These are phyloP conservation scores for Clarireedia paspali DNA, from an alignment of 2,329 filamentous ascomycete genomes.

Conservation along the genomic window DNA sequence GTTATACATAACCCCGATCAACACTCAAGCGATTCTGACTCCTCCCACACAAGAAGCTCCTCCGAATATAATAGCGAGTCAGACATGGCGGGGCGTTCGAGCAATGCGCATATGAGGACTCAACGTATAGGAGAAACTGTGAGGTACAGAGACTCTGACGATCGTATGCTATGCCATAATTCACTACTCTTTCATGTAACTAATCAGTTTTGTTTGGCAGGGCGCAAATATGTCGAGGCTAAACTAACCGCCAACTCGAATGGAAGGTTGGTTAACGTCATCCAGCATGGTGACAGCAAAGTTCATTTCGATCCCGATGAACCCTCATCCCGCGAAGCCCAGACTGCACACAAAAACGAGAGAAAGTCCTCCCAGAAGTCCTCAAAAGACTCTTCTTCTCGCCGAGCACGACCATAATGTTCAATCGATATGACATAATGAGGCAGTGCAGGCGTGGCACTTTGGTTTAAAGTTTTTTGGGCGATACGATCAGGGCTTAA, in stretches of 20 bases:
- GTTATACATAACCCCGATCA: neutral
- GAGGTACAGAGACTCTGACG: neutral
- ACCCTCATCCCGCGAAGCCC: slow-evolving; percentile 2
- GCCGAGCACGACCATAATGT: neutral
- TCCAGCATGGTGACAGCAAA: neutral
- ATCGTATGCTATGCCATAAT: neutral
- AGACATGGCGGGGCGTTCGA: neutral
- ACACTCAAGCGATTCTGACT: neutral
- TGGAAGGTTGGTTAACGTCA: neutral
- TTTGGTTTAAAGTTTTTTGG: neutral
- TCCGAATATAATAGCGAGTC: neutral
- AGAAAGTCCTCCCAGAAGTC: neutral
- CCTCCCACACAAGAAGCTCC: neutral
- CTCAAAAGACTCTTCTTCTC: neutral
- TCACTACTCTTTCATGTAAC: neutral
- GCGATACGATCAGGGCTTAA: neutral
- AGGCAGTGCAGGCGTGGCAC: neutral
- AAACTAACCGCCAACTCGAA: neutral
- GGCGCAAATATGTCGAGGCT: slow-evolving; percentile 2
- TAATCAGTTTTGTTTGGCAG: neutral
- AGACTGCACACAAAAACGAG: neutral
- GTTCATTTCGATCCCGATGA: slow-evolving; percentile 1
- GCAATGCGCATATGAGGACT: neutral
- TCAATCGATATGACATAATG: neutral
- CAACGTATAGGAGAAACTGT: neutral